Evolutionary conservation across 306 rosid species (phyloP), one percentile per base, ranked within the genome.

Genomic region (Quercus rubra): DNA sequence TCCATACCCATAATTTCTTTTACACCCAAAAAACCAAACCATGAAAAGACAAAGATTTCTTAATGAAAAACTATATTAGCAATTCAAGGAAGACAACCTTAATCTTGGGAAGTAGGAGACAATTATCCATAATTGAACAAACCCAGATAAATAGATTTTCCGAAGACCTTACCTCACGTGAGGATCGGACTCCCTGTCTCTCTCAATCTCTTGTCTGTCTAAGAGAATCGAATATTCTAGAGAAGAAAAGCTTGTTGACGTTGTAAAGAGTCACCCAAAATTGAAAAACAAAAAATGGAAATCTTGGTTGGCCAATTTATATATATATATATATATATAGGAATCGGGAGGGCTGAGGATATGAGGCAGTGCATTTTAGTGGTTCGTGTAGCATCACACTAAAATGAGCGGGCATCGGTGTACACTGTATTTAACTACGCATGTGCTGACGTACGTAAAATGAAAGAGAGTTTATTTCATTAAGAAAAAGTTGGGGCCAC

Each of bases 151-250:
- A 30, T 8, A 81, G 46, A 38, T 38, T 55, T 71, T 71, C 2
- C 14, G 69, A 61, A 46, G 74, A 71, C 81, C 72, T 71, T 20
- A 77, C 85, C 81, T 52, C 70, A 7, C 54, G 66, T 15, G 64
- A 25, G 46, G 74, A 64, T 72, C 70, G 58, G 43, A 58, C n/a
- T 54, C 38, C 13, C 20, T 51, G 19, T 54, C 33, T 52, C 49
- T 52, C 31, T 52, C 35, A 11, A 20, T 51, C 49, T 54, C 33
- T 54, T 18, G 58, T 54, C 35, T 51, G 57, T 55, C 11, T 33
- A 38, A 38, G 58, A 25, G 69, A 70, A 52, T 67, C 77, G 61
- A 70, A 76, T 76, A 58, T 51, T 35, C 74, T 59, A 8, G 77
- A 75, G 31, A 70, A 35, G 17, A 49, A 49, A 33, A 6, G 10